Evolutionary conservation across 192 early-diverging fungal species (phyloP).

Genomic region (Dimargaris verticillata): DNA sequence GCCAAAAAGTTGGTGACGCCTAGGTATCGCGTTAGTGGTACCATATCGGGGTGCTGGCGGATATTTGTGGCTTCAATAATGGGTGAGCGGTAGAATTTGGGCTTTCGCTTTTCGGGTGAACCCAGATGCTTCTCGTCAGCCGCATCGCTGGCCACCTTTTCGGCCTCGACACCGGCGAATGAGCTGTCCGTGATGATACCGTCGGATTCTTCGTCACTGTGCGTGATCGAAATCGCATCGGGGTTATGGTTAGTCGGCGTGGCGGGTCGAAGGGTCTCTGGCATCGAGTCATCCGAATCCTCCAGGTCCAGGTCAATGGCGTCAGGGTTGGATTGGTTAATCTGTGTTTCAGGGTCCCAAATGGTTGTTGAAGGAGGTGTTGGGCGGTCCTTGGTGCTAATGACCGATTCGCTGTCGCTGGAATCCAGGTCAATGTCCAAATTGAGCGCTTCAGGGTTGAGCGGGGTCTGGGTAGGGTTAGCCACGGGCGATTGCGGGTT

Average conservation of each 20-base stretch:
- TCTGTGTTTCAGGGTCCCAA: neutral
- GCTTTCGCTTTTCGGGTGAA: neutral
- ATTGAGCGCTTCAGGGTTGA: slow-evolving; percentile 3
- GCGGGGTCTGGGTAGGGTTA: slow-evolving; percentile 15
- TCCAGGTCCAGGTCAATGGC: slow-evolving; percentile 16
- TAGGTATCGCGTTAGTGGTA: slow-evolving; percentile 15
- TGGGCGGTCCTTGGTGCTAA: neutral
- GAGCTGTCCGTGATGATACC: neutral
- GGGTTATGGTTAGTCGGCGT: neutral
- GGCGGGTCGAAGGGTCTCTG: neutral
- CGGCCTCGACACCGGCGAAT: neutral
- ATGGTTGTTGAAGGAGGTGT: no score
- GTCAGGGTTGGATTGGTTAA: slow-evolving; percentile 20
- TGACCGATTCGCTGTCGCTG: slow-evolving; percentile 1
- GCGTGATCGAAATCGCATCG: neutral
- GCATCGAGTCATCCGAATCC: slow-evolving; percentile 2
- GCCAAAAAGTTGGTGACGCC: slow-evolving; percentile 66
- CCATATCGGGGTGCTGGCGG: slow-evolving; percentile 1
- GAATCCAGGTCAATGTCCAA: neutral
- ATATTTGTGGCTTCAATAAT: neutral
- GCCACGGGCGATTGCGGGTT: slow-evolving; percentile 7
- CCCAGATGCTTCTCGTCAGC: neutral
- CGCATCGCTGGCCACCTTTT: neutral
- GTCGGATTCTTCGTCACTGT: neutral
- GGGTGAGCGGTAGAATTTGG: neutral